Base-by-base conservation (phyloP, 352 stramenopile species). In the Aphanomyces cochlioides region DNA sequence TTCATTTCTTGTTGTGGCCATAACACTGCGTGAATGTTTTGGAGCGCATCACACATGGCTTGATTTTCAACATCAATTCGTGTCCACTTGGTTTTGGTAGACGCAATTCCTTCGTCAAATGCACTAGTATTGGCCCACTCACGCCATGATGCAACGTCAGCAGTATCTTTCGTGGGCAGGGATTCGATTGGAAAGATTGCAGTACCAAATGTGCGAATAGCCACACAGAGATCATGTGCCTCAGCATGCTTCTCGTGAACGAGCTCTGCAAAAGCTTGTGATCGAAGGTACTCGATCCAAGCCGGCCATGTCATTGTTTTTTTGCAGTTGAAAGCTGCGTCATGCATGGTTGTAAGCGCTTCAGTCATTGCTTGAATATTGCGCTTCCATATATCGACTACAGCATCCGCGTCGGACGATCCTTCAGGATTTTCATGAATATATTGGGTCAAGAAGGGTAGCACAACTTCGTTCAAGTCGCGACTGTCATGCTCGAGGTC, bases 21-120 rank as follows among this genome's bases (percentile, higher is more conserved):
- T n/a, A 61, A n/a, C 19, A 61, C 54, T 10, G 54, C 54, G 54
- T 61, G 54, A 3, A 61, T 61, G 5, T 61, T 61, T 41, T 61
- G 54, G 28, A 61, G 54, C 54, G 54, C 54, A 37, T 61, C 54
- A n/a, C 54, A 61, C 54, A 61, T 19, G 8, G 54, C 54, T 40
- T 61, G 54, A 2, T 19, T 41, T 39, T 61, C 54, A 7, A 37
- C 13, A 28, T 10, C 5, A 13, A 50, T 12, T n/a, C 17, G 43
- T 12, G 10, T 12, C 43, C 17, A 12, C 10, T n/a, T 12, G 10
- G 10, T n/a, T 12, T 50, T 12, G 43, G 43, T n/a, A n/a, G 10
- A 12, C 43, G 10, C 10, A n/a, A 50, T n/a, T 12, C 43, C 43
- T 12, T 50, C 43, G 43, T 12, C 43, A 50, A 50, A 50, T 12